Evolutionary conservation across 1,284 basidiomycete genomes (phyloP), one percentile per base, ranked within the genome.

Genomic region (Lentinula novae-zelandiae): DNA sequence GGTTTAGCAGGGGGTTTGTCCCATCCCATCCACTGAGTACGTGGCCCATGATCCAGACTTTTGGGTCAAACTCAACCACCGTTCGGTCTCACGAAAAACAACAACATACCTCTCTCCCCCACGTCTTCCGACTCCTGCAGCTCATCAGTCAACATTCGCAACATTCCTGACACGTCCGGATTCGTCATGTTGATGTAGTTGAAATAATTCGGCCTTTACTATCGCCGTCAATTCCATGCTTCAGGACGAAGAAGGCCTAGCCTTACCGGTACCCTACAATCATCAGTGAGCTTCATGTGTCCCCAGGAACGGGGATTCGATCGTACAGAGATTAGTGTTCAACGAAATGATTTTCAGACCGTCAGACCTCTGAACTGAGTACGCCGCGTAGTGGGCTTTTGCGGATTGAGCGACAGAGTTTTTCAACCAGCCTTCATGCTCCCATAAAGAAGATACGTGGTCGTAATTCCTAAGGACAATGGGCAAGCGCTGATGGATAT

Each of bases 91-190:
- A 42, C 39, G n/a, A 27, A 22, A 46, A 12, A 42, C 20, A 44
- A 34, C 49, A 27, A 67, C 71, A 17, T 53, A 84, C 86, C 88
- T 67, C 86, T 75, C 58, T 90, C 86, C 3, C 86, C 83, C 38
- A 79, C 77, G 67, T 91, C 88, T 70, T 91, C 89, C 13, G 88
- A 87, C 57, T 79, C 84, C 70, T 92, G 88, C n/a, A 93, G 76
- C 71, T 93, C 89, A 65, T 92, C 86, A 2, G 92, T 92, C 60
- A 93, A 68, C 75, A 90, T 93, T 27, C 88, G 80, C 64, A 93
- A 76, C 81, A 89, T 89, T 8, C 90, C 90, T 42, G 85, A 89
- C 44, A 78, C 77, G 70, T 93, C 92, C 1, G 86, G 82, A 44
- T 85, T 72, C 20, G 83, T 84, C 67, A 90, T 79, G 68, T 93